Percentiles rank a stretch among this genome's conserved stretches.
These are phyloP conservation scores for Forsythia suspensa DNA, from an alignment of 257 asterid species.

Conservation along the genomic window DNA sequence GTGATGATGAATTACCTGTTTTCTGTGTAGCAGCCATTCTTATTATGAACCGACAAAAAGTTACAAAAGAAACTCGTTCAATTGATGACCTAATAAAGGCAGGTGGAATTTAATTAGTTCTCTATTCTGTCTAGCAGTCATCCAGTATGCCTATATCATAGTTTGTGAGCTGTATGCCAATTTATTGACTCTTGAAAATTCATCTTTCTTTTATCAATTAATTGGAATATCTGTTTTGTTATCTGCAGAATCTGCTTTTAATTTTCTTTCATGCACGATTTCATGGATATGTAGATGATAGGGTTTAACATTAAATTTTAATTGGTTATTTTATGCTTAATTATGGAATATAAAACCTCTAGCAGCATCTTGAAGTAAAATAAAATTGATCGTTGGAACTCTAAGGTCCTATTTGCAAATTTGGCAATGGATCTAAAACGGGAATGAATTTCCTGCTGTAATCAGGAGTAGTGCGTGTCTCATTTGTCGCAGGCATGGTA, in stretches of 20 bases:
- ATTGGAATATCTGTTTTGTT: background rate
- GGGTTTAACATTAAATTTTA: background rate
- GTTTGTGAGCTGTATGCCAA: background rate
- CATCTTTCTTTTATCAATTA: conserved; percentile 7
- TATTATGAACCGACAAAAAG: conserved; percentile 83
- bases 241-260: conserved; percentile 1
- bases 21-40: conserved; percentile 97
- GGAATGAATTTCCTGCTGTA: background rate
- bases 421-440: background rate
- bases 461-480: conserved; percentile 2
- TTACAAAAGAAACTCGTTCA: conserved; percentile 75
- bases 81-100: conserved; percentile 95
- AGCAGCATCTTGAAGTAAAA: conserved; percentile 7
- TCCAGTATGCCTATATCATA: background rate
- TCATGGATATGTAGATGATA: background rate
- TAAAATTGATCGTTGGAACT: conserved; percentile 1
- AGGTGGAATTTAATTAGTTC: conserved; percentile 42
- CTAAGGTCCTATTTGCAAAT: background rate
- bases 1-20: conserved; percentile 90
- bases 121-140: background rate
- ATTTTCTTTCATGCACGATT: background rate
- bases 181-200: background rate
- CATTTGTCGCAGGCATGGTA: background rate
- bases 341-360: background rate
- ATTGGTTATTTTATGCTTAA: background rate